Evolutionary conservation across 371 early-diverging fungal species (phyloP), one percentile per base, ranked within the genome.

Genomic region (Quaeritorhiza haematococci): DNA sequence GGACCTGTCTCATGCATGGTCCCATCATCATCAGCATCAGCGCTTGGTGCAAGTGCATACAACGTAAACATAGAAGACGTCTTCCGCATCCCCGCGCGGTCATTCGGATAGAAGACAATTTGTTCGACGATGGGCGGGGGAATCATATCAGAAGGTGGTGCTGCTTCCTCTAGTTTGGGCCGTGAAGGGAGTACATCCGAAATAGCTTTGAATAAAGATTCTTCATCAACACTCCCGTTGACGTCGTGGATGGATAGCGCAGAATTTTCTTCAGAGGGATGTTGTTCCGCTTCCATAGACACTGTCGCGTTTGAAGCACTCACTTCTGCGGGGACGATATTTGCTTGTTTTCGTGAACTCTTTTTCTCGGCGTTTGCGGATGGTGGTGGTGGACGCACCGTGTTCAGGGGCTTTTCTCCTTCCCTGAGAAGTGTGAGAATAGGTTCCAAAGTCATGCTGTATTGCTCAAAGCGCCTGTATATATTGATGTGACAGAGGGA

Each of bases 381-480:
- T 21, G 63, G 48, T 23, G 73, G 54, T n/a, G n/a, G 33, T 35
- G 2, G 23, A n/a, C 29, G 45, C 27, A 13, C 3, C 38, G 29
- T 53, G 29, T 17, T 17, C 19, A 27, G 7, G 3, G 61, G 53
- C 51, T 67, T 69, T 17, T 72, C 73, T 3, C 66, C 68, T 23
- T 78, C 79, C 34, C 62, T 58, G 21, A 74, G 33, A 23, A 64
- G n/a, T 1, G 60, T 50, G 10, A 75, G 4, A 42, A 72, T 51
- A 2, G 56, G 19, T n/a, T 79, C 79, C 17, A 69, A 33, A 3
- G 66, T 67, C 0, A 56, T 17, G 8, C 30, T 49, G 48, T 76
- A 79, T 13, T 45, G 26, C 38, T 79, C 79, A n/a, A 67, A 49
- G 6, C 74, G 49, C 27, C 63, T n/a, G n/a, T n/a, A n/a, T 47